Evolutionary conservation across 306 rosid species (phyloP).

Genomic region (Neltuma alba): DNA sequence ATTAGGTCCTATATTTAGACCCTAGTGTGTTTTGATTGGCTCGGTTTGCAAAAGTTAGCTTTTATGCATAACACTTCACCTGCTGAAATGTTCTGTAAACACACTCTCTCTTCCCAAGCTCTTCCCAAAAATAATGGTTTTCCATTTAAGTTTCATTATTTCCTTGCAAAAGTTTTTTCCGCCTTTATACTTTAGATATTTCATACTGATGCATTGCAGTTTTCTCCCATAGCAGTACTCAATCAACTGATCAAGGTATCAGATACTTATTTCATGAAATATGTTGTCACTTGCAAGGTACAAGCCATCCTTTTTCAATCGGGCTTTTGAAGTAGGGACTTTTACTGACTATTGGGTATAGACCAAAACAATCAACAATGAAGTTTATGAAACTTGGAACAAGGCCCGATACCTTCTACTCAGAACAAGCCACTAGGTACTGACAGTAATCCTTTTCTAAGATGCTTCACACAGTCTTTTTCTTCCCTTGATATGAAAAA

Average conservation of each 20-base stretch:
- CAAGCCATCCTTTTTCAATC: slow-evolving; percentile 33
- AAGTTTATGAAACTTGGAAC: slow-evolving; percentile 99
- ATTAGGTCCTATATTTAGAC: neutral
- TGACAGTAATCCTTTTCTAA: slow-evolving; percentile 12
- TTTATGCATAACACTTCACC: neutral
- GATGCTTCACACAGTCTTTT: slow-evolving; percentile 16
- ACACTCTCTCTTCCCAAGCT: neutral
- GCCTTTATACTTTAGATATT: neutral
- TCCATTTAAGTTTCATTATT: neutral
- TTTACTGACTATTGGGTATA: slow-evolving; percentile 35
- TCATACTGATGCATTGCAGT: neutral
- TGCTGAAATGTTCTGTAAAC: slow-evolving; percentile 1
- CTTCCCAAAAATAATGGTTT: neutral
- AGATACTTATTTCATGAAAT: slow-evolving; percentile 28
- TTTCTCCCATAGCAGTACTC: neutral
- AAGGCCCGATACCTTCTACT: slow-evolving; percentile 84
- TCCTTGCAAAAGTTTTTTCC: neutral
- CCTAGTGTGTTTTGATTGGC: neutral
- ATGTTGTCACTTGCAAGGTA: slow-evolving; percentile 11
- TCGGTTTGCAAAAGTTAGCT: neutral
- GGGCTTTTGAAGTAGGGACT: slow-evolving; percentile 41
- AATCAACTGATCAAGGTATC: neutral
- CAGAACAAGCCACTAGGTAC: slow-evolving; percentile 92
- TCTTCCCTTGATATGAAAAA: slow-evolving; percentile 1
- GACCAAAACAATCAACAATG: slow-evolving; percentile 50